Conservation (phyloP, 805 yeast genomes). For the Wickerhamomyces subpelliculosus region DNA sequence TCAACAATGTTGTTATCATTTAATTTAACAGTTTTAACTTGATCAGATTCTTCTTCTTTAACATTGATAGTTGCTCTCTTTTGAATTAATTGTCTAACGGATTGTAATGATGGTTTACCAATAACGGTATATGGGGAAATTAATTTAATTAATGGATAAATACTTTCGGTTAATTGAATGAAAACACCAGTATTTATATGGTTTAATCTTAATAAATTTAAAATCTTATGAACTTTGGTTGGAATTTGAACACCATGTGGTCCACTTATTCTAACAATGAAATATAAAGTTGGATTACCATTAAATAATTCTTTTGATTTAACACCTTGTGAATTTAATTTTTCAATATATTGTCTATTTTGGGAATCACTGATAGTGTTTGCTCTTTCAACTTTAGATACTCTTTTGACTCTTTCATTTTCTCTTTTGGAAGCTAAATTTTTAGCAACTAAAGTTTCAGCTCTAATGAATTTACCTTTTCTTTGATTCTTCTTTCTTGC, state of each 20-base stretch:
- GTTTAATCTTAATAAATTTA: conserved; percentile 53
- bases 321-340: conserved; percentile 24
- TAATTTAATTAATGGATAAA: conserved; percentile 57
- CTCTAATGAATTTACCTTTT: conserved; percentile 56
- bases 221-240: conserved; percentile 50
- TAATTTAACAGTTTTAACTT: conserved; percentile 38
- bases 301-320: conserved; percentile 29
- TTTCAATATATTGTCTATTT: conserved; percentile 25
- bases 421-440: conserved; percentile 62
- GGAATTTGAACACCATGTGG: conserved; percentile 63
- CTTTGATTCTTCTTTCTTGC: conserved; percentile 35
- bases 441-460: conserved; percentile 66
- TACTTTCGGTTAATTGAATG: conserved; percentile 52
- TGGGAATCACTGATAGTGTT: conserved; percentile 23
- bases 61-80: conserved; percentile 59
- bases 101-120: conserved; percentile 67
- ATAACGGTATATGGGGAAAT: conserved; percentile 67
- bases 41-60: conserved; percentile 25
- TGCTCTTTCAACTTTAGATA: conserved; percentile 43
- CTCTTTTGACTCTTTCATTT: conserved; percentile 57
- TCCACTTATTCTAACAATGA: conserved; percentile 62
- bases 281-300: conserved; percentile 45
- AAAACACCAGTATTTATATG: conserved; percentile 66
- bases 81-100: conserved; percentile 67
- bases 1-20: conserved; percentile 74